Evolutionary conservation across 2,329 filamentous ascomycete genomes (phyloP), one percentile per base, ranked within the genome.

Genomic region (Diaporthe aspalathi): DNA sequence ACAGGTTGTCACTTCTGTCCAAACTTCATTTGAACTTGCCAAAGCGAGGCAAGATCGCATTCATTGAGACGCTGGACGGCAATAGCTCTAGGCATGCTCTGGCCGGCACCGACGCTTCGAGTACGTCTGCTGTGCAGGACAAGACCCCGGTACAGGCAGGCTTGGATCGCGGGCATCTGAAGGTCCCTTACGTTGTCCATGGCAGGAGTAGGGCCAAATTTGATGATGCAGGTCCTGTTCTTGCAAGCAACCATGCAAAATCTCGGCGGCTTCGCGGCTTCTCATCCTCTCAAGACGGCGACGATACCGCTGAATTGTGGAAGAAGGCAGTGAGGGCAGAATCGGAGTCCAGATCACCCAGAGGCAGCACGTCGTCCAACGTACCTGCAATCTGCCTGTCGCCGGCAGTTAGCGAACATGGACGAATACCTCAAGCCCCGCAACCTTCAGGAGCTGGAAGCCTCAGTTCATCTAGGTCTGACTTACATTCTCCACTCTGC

Each of bases 11-110:
- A 16, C 73, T 85, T 38, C 75, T 83, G 45, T 76, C 78, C 6
- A 83, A 77, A 45, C 72, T 86, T 0, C 79, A 82, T 63, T 73
- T 81, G 1, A 76, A 77, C 4, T 74, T 83, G 7, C 78, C 80
- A 74, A 71, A 76, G 77, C 29, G 80, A 74, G 77, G 74, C 75
- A 68, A 38, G 22, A 3, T 50, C 6, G 29, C 16, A 2, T 54
- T 73, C n/a, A 70, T 75, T 20, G 75, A 75, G 11, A 72, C 69
- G 7, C 71, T 73, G 35, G 73, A 76, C 53, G 73, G 72, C 22
- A 68, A 66, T 32, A 53, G 35, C 8, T 29, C 63, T 12, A 35
- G 67, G 2, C 50, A 38, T 50, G 47, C 29, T 22, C 20, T 53
- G 6, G 35, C 52, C 20, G n/a, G 14, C 40, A n/a, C 62, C 32